phyloP scores from a whole-genome alignment of 805 yeast species.

The Schwanniomyces pseudopolymorphus region DNA sequence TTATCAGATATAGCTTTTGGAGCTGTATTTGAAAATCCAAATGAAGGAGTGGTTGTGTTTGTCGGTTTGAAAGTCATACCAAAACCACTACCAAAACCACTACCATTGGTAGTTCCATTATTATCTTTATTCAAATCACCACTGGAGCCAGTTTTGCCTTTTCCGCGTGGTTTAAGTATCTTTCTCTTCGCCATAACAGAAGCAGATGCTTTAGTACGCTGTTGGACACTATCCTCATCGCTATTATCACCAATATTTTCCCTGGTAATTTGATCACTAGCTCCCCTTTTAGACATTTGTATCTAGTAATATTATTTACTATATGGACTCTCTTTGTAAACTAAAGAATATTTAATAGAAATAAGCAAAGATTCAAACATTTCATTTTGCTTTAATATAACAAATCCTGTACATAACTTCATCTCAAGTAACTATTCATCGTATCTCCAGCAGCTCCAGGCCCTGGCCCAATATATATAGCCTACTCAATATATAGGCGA shows the following conservation, averaged over 20 bases:
- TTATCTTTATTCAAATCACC: neutral
- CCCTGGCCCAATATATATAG: no score
- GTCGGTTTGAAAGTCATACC: neutral
- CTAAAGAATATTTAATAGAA: constrained; percentile 3
- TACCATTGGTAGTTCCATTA: neutral
- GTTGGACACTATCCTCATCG: constrained; percentile 37
- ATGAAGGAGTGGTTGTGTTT: neutral
- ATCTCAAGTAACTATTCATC: neutral
- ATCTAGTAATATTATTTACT: neutral
- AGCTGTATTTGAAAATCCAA: neutral
- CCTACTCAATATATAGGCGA: no score
- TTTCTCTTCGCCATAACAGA: constrained; percentile 67
- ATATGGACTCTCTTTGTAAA: neutral
- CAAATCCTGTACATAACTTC: neutral
- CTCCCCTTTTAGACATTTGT: constrained; percentile 66
- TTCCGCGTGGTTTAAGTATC: constrained; percentile 59
- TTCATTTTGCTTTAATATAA: neutral
- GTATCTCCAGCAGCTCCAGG: no score
- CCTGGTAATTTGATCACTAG: constrained; percentile 61
- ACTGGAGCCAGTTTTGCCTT: constrained; percentile 3
- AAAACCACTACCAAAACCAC: constrained; percentile 3
- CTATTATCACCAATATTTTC: constrained; percentile 35
- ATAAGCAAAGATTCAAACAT: constrained; percentile 4
- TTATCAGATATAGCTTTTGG: constrained; percentile 20
- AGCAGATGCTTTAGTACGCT: constrained; percentile 51